These are phyloP conservation scores for Porpolomopsis calyptriformis DNA, from an alignment of 768 basidiomycete genomes.

Conservation along the genomic window DNA sequence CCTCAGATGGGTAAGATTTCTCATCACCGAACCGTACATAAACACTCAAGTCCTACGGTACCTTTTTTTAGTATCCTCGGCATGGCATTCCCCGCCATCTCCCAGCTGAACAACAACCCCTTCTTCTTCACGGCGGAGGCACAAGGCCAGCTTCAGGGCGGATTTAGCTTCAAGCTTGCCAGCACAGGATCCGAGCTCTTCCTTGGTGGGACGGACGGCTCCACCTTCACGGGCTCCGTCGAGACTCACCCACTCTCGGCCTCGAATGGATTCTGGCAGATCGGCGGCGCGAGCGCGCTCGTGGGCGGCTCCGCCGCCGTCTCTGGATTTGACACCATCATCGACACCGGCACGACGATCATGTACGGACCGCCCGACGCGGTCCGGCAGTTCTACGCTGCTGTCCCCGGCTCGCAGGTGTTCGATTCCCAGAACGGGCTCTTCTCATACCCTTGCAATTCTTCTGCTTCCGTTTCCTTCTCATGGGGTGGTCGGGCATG, in stretches of 20 bases:
- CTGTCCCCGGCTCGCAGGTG: constrained; percentile 1
- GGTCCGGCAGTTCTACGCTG: constrained; percentile 9
- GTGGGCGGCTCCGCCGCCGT: constrained; percentile 8
- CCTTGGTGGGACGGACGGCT: constrained; percentile 42
- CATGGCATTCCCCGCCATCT: constrained; percentile 33
- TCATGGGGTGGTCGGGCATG: neutral
- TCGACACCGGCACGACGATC: constrained; percentile 29
- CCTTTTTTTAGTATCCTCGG: constrained; percentile 35
- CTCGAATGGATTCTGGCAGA: constrained; percentile 21
- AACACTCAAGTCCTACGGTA: constrained; percentile 23
- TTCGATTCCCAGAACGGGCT: neutral
- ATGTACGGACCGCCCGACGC: constrained; percentile 20
- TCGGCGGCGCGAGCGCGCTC: constrained; percentile 8
- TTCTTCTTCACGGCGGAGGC: constrained; percentile 37
- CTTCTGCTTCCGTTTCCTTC: constrained; percentile 6
- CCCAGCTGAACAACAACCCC: constrained; percentile 24
- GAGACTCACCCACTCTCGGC: constrained; percentile 26
- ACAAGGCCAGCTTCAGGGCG: constrained; percentile 22
- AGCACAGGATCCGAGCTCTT: constrained; percentile 37
- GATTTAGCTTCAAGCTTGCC: constrained; percentile 41
- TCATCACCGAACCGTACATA: constrained; percentile 25
- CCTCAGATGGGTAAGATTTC: constrained; percentile 18
- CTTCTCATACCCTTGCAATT: constrained; percentile 4
- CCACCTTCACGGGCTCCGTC: constrained; percentile 35
- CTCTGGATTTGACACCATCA: constrained; percentile 24